A percentile compares a stretch with the other conserved stretches of the same genome.
Evolutionary conservation across 192 early-diverging fungal genomes (phyloP).

Genomic region (Mortierella antarctica): DNA sequence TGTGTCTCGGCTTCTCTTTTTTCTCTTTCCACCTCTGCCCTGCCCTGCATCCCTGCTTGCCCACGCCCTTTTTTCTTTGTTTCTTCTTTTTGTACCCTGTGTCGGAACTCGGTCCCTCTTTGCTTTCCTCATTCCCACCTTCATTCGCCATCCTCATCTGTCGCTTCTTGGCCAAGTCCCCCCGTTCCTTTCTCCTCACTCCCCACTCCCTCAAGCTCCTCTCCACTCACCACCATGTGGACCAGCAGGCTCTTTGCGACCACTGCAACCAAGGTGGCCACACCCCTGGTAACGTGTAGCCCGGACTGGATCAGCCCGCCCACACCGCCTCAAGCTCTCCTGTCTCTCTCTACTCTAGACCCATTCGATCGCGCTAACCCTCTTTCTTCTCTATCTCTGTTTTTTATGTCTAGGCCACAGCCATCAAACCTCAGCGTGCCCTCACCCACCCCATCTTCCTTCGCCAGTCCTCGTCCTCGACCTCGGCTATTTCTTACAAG

Average conservation of each 20-base stretch:
- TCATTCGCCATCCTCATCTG: neutral
- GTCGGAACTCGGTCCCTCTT: neutral
- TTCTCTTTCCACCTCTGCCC: no score
- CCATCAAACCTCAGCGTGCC: conserved; percentile 9
- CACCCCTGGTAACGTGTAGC: conserved; percentile 23
- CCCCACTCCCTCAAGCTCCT: neutral
- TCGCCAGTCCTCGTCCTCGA: conserved; percentile 56
- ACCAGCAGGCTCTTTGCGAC: conserved; percentile 24
- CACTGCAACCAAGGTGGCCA: conserved; percentile 17
- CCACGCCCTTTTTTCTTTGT: neutral
- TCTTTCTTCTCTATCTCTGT: no score
- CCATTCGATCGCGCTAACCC: conserved; percentile 4
- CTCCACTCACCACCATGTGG: conserved; percentile 29
- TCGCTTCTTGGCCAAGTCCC: neutral
- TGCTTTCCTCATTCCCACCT: neutral
- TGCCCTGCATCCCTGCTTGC: no score
- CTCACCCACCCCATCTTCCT: conserved; percentile 14
- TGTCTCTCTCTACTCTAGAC: no score
- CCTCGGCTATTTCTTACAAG: conserved; percentile 60
- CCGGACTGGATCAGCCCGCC: neutral
- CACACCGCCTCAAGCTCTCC: no score
- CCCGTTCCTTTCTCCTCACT: neutral
- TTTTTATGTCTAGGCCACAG: neutral
- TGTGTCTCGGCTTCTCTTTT: no score
- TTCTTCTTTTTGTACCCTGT: neutral